phyloP scores from a whole-genome alignment of 441 rosid species.

The Brassica balearica region DNA sequence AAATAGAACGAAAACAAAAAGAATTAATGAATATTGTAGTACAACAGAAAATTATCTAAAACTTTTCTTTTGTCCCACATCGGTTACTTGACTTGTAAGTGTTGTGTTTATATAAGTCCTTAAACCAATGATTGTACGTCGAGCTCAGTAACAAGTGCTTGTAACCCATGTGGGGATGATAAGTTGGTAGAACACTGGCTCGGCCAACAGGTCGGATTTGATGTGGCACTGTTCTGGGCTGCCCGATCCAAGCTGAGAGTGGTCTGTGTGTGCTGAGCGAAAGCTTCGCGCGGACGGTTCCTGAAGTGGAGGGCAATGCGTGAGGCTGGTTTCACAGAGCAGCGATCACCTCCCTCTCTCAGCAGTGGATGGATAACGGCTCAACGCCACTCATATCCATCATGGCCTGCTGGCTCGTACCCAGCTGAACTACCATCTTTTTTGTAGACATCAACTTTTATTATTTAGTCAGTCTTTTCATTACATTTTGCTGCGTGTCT shows the following conservation, averaged over 20 bases:
- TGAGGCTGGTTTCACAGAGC: constrained; percentile 62
- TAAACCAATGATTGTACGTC: rapidly evolving
- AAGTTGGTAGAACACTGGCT: constrained; percentile 36
- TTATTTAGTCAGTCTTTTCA: too few species aligned
- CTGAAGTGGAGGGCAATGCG: constrained; percentile 52
- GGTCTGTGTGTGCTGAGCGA: constrained; percentile 25
- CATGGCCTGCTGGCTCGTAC: constrained; percentile 34
- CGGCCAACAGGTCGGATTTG: constrained; percentile 20
- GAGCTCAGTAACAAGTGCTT: constrained; percentile 37
- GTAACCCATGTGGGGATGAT: constrained; percentile 24
- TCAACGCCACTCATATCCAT: constrained; percentile 7
- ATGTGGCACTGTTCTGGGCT: constrained; percentile 30
- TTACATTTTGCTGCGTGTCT: too few species aligned
- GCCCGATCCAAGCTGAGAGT: constrained; percentile 48
- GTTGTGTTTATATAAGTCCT: constrained; percentile 2
- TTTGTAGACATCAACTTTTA: not conserved
- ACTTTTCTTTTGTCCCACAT: constrained; percentile 36
- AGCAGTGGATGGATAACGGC: constrained; percentile 46
- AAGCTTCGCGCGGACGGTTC: constrained; percentile 13
- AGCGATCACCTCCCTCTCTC: constrained; percentile 49
- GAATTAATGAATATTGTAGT: not conserved
- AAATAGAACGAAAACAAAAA: too few species aligned
- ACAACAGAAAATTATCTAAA: not conserved
- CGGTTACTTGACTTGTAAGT: not conserved
- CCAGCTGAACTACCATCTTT: constrained; percentile 30